phyloP scores from a whole-genome alignment of 2,329 filamentous ascomycete species.

The Cladophialophora chaetospira region DNA sequence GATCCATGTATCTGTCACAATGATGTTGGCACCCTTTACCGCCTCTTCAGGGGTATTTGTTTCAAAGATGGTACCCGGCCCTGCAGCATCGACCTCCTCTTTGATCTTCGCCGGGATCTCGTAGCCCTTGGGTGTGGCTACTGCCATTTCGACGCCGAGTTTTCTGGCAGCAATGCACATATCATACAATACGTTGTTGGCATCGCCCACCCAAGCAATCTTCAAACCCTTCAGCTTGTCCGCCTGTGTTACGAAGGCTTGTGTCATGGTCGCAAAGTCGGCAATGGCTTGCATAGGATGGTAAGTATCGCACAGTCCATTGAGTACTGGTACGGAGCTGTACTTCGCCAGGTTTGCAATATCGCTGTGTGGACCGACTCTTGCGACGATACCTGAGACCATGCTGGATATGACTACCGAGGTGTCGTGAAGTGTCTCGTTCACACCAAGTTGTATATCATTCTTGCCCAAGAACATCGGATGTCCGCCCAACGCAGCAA shows the following conservation, averaged over 20 bases:
- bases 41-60: slow-evolving; percentile 81
- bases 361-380: slow-evolving; percentile 76
- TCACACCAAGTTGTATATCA: slow-evolving; percentile 92
- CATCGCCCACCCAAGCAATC: slow-evolving; percentile 93
- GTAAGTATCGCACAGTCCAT: slow-evolving; percentile 84
- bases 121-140: slow-evolving; percentile 85
- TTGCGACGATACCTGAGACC: slow-evolving; percentile 79
- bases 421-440: slow-evolving; percentile 93
- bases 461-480: slow-evolving; percentile 96
- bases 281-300: slow-evolving; percentile 94
- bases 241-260: slow-evolving; percentile 63
- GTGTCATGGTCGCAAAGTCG: slow-evolving; percentile 87
- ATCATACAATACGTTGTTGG: slow-evolving; percentile 96
- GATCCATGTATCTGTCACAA: slow-evolving; percentile 97
- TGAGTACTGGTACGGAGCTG: slow-evolving; percentile 79
- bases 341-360: slow-evolving; percentile 69
- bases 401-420: slow-evolving; percentile 91
- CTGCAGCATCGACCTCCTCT: slow-evolving; percentile 68
- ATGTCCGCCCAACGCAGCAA: slow-evolving; percentile 84
- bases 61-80: slow-evolving; percentile 65
- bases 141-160: slow-evolving; percentile 79
- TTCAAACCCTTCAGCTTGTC: slow-evolving; percentile 77
- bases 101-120: slow-evolving; percentile 76
- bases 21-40: slow-evolving; percentile 79
- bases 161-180: slow-evolving; percentile 85